A percentile compares a stretch with the other conserved stretches of the same genome.
Evolutionary conservation across 495 filamentous ascomycete genomes (phyloP).

Genomic region (Zalerion maritima): DNA sequence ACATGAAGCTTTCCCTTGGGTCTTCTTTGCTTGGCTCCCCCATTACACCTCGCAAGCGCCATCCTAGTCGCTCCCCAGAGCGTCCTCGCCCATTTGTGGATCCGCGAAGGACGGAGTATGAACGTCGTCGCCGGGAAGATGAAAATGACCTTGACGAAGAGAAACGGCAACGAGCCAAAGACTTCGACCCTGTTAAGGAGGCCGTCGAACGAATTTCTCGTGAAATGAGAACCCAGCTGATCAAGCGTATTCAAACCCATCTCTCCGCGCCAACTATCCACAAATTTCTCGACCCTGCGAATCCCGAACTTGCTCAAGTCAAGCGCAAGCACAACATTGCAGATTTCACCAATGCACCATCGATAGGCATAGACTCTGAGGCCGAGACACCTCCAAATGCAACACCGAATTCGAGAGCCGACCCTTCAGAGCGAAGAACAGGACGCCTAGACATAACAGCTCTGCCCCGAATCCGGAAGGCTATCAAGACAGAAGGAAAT

Average conservation of each 20-base stretch:
- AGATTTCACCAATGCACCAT: slow-evolving; percentile 36
- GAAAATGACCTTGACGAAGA: slow-evolving; percentile 73
- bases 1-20: slow-evolving; percentile 70
- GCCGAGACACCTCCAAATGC: slow-evolving; percentile 41
- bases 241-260: slow-evolving; percentile 72
- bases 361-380: slow-evolving; percentile 33
- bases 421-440: slow-evolving; percentile 34
- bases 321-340: slow-evolving; percentile 63
- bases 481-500: too few species aligned
- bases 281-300: slow-evolving; percentile 68
- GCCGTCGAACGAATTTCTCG: slow-evolving; percentile 59
- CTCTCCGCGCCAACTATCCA: slow-evolving; percentile 71
- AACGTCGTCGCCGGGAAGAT: slow-evolving; percentile 39
- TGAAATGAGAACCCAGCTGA: slow-evolving; percentile 72
- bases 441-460: slow-evolving; percentile 44
- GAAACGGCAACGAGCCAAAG: slow-evolving; percentile 63
- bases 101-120: slow-evolving; percentile 37
- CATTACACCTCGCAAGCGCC: too few species aligned
- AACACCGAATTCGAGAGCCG: slow-evolving; percentile 54
- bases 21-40: slow-evolving; percentile 11
- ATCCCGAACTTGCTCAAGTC: slow-evolving; percentile 58
- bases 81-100: too few species aligned
- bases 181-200: slow-evolving; percentile 74
- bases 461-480: slow-evolving; percentile 60
- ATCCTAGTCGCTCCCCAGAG: slow-evolving; percentile 19